Conservation (phyloP, 1,284 basidiomycete genomes). For the Ganoderma leucocontextum region DNA sequence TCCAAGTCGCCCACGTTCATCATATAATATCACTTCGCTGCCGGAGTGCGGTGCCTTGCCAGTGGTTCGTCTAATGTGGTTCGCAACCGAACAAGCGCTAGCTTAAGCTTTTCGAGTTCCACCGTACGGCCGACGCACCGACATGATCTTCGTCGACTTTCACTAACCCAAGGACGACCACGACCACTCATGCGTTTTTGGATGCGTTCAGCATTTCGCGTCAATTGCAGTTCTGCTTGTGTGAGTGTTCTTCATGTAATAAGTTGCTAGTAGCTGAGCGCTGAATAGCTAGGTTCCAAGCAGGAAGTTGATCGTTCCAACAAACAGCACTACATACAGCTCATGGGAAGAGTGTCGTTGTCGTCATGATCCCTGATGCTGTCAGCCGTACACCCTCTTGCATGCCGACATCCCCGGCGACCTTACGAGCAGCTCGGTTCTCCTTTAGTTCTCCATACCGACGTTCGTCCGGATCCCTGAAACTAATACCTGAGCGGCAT, state of each 20-base stretch:
- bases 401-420: neutral
- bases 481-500: too few relatives aligned
- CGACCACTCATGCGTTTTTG: too few relatives aligned
- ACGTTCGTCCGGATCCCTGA: neutral
- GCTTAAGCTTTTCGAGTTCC: neutral
- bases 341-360: neutral
- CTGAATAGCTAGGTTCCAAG: neutral
- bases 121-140: neutral
- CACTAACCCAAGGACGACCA: neutral
- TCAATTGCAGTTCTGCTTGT: neutral
- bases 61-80: neutral
- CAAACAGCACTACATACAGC: neutral
- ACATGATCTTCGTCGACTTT: neutral
- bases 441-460: neutral
- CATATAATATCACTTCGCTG: neutral
- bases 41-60: neutral
- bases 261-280: neutral
- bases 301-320: neutral
- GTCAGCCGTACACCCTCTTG: neutral
- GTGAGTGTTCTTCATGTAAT: neutral
- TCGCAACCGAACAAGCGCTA: neutral
- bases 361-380: neutral
- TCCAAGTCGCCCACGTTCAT: slow-evolving; percentile 25
- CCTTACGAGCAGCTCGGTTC: neutral
- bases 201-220: too few relatives aligned